Evolutionary conservation across 2,329 filamentous ascomycete genomes (phyloP), one percentile per base, ranked within the genome.

Genomic region (Fonsecaea multimorphosa): DNA sequence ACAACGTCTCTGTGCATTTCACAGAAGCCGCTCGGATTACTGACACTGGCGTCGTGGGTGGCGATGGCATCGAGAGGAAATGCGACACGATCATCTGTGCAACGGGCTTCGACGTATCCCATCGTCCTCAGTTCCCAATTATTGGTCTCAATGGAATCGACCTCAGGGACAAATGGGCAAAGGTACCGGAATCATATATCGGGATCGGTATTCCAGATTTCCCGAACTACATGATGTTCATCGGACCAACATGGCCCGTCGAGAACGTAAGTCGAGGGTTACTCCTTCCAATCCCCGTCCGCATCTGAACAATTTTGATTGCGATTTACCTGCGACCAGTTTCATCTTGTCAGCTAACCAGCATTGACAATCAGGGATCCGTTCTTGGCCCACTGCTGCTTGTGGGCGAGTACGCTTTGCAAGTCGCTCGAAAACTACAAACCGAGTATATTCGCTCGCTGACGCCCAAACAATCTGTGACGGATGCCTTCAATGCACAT

Each of bases 1-100:
- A 76, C 8, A 84, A 84, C 59, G 80, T 84, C 2, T 78, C 83
- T 66, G 80, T 83, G 0, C 80, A 83, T 66, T 83, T 83, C 68
- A 80, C 81, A 1, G 75, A 67, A 70, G 29, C 73, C 70, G 31
- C 66, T 68, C 22, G 66, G 69, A 63, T 82, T 60, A 83, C 81
- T 0, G 76, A 79, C 65, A 76, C 78, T 2, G 80, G 80, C 1
- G 75, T 79, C 29, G 49, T 75, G n/a, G 76, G 73, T 0, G 73
- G 71, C 1, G 76, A 78, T 36, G 75, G 76, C 7, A 69, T 70
- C 11, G 74, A 76, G 59, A 69, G 73, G 32, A 67, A 72, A 2
- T 67, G 72, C 3, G 76, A 73, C 54, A 71, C 66, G 19, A 71
- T 70, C 27, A 72, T 78, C 34, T 79, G 77, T 64, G 62, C 62